Evolutionary conservation across 1,139 yeast genomes (phyloP), one percentile per base, ranked within the genome.

Genomic region (Ogataea hybrid): DNA sequence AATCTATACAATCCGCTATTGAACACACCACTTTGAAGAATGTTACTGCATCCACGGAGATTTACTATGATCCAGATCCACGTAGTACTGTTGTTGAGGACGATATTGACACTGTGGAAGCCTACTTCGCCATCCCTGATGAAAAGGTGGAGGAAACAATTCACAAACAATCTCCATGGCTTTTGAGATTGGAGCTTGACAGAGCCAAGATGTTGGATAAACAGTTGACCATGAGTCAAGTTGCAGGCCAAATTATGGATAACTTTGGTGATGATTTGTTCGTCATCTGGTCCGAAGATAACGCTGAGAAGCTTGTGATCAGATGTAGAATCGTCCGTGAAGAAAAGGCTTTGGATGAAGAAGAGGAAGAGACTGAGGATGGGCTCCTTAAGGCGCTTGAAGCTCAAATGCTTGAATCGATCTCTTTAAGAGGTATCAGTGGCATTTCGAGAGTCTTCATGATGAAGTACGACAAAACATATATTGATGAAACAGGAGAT

Each of bases 171-270:
- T 87, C 96, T 2, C 98, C 98, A 45, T 94, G 98, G 98, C 73
- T 94, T 57, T 76, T 92, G 58, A 90, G 99, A 75, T 75, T 92
- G 50, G 98, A 92, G 67, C 75, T 94, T 48, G 98, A 94, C 65
- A 94, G 98, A 76, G 97, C 97, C 37, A 92, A 92, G 70, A 88
- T 94, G 96, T 84, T 90, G 59, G 98, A 94, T 70, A 90, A 92
- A 68, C 96, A 92, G 65, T 77, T 94, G 63, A 88, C 96, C 7
- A 92, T 94, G 97, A 88, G 95, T 49, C 97, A 92, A 70, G 98
- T 94, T 45, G 97, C 98, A 27, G 95, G 89, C 57, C 89, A 85
- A 73, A 94, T 94, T 51, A 84, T 92, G 49, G 92, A 85, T 59
- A 85, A 88, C 53, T 94, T 92, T 64, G 95, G 92, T 45, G 95